A percentile compares a stretch with the other conserved stretches of the same genome.
Evolutionary conservation across 208 protist species (phyloP).

Genomic region (Leishmania tarentolae): DNA sequence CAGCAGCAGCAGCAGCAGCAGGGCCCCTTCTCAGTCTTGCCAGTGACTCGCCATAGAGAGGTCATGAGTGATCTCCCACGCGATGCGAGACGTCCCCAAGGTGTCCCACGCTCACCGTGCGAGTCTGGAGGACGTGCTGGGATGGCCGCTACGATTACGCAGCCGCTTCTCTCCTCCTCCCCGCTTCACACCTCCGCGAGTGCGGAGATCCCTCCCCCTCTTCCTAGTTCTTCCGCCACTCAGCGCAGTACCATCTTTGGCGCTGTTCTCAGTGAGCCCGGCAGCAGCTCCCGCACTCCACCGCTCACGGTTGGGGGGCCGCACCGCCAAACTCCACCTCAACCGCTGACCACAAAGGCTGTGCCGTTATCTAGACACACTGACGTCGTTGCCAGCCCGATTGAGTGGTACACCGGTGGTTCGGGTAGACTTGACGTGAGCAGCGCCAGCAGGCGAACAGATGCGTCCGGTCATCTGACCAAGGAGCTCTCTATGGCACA

Average conservation of each 20-base stretch:
- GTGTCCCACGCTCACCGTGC: slow-evolving; percentile 5
- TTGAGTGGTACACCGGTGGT: slow-evolving; percentile 20
- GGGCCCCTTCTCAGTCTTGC: not conserved
- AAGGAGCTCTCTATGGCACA: slow-evolving; percentile 35
- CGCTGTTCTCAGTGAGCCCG: not conserved
- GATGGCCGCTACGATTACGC: not conserved
- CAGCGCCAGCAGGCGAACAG: slow-evolving; percentile 15
- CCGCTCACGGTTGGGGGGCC: slow-evolving; percentile 24
- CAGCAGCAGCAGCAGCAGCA: slow-evolving; percentile 7
- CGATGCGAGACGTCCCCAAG: slow-evolving; percentile 2
- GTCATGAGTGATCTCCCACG: not conserved
- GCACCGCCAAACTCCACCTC: slow-evolving; percentile 11
- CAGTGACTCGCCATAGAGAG: not conserved
- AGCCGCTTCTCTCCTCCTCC: not conserved
- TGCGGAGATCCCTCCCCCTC: not conserved
- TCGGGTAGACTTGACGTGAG: slow-evolving; percentile 14
- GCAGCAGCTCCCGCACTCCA: slow-evolving; percentile 12
- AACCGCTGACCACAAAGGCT: not conserved
- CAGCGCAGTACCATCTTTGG: not conserved
- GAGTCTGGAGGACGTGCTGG: slow-evolving; percentile 11
- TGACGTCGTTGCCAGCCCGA: slow-evolving; percentile 2
- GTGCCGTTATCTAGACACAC: not conserved
- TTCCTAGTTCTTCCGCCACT: not conserved
- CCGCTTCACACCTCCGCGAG: not conserved
- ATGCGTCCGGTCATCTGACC: slow-evolving; percentile 7